These are phyloP conservation scores for Debaryomyces prosopidis DNA, from an alignment of 805 yeast genomes.

Conservation along the genomic window DNA sequence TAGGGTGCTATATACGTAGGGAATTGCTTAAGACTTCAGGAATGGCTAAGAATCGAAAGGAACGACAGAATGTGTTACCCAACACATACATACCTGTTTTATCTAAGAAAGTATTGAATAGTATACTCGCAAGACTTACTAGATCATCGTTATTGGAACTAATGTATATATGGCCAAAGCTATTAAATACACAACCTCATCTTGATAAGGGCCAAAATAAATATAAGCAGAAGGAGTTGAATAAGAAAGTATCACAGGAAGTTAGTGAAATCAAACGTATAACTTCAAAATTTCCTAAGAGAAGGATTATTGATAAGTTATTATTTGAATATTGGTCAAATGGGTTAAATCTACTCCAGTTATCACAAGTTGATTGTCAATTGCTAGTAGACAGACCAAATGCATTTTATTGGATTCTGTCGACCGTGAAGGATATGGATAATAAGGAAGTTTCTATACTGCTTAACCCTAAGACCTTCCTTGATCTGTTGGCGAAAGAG, in stretches of 20 bases:
- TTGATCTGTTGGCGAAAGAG: constrained; percentile 47
- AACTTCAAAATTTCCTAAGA: constrained; percentile 22
- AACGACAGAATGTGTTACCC: constrained; percentile 31
- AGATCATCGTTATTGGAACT: constrained; percentile 33
- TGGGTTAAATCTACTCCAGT: constrained; percentile 63
- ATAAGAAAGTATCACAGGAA: constrained; percentile 17
- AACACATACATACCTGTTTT: constrained; percentile 39
- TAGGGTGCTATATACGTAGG: no score
- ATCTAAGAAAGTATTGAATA: constrained; percentile 16
- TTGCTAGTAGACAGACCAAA: constrained; percentile 59
- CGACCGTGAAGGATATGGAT: constrained; percentile 42
- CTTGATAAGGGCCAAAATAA: constrained; percentile 3
- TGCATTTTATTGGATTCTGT: constrained; percentile 47
- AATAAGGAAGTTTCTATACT: constrained; percentile 31
- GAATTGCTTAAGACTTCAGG: not conserved
- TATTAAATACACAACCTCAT: constrained; percentile 29
- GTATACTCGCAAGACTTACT: constrained; percentile 29
- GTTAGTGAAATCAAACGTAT: constrained; percentile 10
- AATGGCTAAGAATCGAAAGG: constrained; percentile 4
- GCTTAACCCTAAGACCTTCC: constrained; percentile 52
- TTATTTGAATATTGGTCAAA: constrained; percentile 50
- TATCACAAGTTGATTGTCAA: constrained; percentile 72
- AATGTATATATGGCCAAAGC: constrained; percentile 34
- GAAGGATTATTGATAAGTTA: constrained; percentile 43
- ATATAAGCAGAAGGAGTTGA: constrained; percentile 20